Percentiles rank a stretch among this genome's conserved stretches.
These are phyloP conservation scores for Akanthomyces uredinophilus DNA, from an alignment of 2,329 filamentous ascomycete genomes.

Conservation along the genomic window DNA sequence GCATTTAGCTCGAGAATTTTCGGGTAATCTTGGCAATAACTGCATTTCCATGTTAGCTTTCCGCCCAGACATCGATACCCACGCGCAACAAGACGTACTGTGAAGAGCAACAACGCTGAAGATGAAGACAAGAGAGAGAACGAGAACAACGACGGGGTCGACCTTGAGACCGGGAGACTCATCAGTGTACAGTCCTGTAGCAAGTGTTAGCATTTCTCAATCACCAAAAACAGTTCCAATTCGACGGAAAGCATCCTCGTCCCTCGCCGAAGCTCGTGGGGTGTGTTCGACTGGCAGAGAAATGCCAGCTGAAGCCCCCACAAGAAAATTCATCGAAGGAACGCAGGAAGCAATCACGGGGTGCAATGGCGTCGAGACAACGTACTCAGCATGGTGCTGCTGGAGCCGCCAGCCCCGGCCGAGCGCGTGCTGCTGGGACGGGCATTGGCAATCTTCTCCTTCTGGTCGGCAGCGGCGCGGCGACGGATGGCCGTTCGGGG, in stretches of 20 bases:
- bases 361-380: constrained; percentile 21
- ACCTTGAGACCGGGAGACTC: constrained; percentile 97
- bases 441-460: constrained; percentile 93
- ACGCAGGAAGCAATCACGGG: not conserved
- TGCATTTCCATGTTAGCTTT: constrained; percentile 33
- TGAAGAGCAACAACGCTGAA: constrained; percentile 97
- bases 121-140: constrained; percentile 95
- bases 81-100: constrained; percentile 57
- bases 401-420: constrained; percentile 91
- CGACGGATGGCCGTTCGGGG: constrained; percentile 93
- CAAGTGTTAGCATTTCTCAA: constrained; percentile 23
- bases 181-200: constrained; percentile 85
- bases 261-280: not conserved
- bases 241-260: not conserved
- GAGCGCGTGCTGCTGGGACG: constrained; percentile 87
- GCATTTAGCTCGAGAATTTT: constrained; percentile 64
- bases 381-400: constrained; percentile 96
- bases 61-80: not conserved
- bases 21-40: constrained; percentile 94
- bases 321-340: not conserved
- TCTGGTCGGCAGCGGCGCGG: constrained; percentile 92
- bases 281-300: not conserved
- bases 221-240: not conserved
- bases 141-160: constrained; percentile 94
- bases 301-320: not conserved